phyloP scores from a whole-genome alignment of 345 rosid species.

The Adansonia digitata region DNA sequence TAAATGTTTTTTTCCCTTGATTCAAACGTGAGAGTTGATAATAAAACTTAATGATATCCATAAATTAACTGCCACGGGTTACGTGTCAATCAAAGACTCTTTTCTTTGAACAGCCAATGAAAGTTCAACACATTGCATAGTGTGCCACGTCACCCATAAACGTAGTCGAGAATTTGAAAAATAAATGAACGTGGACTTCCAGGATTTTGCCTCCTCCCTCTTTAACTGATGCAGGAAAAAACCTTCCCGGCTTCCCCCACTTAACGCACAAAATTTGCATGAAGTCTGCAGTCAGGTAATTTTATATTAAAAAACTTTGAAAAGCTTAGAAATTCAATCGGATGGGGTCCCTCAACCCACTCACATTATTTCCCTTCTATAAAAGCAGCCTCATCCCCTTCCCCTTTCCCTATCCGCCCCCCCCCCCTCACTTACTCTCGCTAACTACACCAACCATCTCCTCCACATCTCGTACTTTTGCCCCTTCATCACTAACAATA shows the following conservation, averaged over 20 bases:
- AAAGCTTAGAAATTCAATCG: not conserved
- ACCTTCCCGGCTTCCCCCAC: too few relatives aligned
- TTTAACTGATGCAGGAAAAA: not conserved
- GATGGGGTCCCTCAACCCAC: slow-evolving; percentile 5
- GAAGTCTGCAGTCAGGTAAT: not conserved
- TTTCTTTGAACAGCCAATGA: not conserved
- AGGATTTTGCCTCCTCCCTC: slow-evolving; percentile 8
- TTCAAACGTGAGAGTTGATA: not conserved
- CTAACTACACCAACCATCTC: slow-evolving; percentile 8
- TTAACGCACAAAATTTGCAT: not conserved
- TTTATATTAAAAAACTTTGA: not conserved
- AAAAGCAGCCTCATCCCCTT: not conserved
- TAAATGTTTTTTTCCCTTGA: too few relatives aligned
- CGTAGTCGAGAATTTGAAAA: not conserved
- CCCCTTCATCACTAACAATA: not conserved
- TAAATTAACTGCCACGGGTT: not conserved
- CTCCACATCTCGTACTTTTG: not conserved
- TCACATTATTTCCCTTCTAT: too few relatives aligned
- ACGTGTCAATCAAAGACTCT: not conserved
- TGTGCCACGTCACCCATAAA: not conserved
- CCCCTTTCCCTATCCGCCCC: too few relatives aligned
- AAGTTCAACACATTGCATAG: not conserved
- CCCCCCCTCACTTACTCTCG: too few relatives aligned
- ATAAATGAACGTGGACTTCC: slow-evolving; percentile 10
- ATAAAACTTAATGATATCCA: not conserved